Evolutionary conservation across 2,329 filamentous ascomycete genomes (phyloP), one percentile per base, ranked within the genome.

Genomic region (Neofusicoccum ribis): DNA sequence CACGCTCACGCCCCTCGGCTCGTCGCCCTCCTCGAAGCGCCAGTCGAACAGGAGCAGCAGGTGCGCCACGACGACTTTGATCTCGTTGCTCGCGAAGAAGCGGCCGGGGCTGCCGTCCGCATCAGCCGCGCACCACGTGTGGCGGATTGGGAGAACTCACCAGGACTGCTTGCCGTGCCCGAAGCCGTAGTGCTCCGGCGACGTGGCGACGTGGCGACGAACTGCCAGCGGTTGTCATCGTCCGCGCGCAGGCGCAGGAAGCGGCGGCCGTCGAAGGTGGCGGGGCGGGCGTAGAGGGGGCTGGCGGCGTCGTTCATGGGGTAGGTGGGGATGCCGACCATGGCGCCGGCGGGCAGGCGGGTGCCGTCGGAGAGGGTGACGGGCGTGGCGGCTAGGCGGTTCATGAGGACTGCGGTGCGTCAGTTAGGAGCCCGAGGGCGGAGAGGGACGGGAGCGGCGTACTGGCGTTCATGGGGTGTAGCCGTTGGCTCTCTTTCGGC

Each of bases 401-500:
- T 58, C 39, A 58, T 31, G 39, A 58, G 15, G 11, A 49, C 41
- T 47, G 27, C 7, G 20, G 23, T 9, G 46, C 8, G 23, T n/a
- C 6, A 23, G n/a, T 5, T 6, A 1, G 17, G 9, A 12, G 27
- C 7, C n/a, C n/a, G n/a, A n/a, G n/a, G n/a, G 17, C 1, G 1
- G 52, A 5, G n/a, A 2, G 52, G 3, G 74, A 73, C 46, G 74
- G 74, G 36, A 76, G 34, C 1, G 6, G 20, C 15, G 15, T 3
- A n/a, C 12, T 5, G 14, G 41, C 8, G 5, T 31, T 23, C 27
- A 36, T 36, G 4, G 54, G 54, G 8, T 59, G 54, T 8, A 46
- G 27, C 31, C 80, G 70, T 47, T 77, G 74, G 7, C 62, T 70
- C 66, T 82, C 79, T 56, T 81, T 80, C 58, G 67, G 0, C 77